Evolutionary conservation across 257 asterid species (phyloP).

Genomic region (Capsicum pubescens): DNA sequence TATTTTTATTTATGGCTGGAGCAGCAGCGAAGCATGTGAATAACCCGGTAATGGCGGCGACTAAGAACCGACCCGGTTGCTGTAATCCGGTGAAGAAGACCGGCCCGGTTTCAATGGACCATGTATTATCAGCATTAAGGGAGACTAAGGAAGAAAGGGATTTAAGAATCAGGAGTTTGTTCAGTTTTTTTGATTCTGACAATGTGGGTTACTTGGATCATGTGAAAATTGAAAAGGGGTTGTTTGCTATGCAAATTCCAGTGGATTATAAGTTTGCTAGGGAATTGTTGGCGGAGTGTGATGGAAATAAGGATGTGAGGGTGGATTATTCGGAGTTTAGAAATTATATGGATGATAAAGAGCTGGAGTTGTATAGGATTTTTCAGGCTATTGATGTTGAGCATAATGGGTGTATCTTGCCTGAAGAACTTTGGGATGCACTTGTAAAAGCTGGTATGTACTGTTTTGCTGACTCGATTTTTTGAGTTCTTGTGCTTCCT

Average conservation of each 20-base stretch:
- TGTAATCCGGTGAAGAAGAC: conserved; percentile 85
- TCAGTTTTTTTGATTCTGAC: conserved; percentile 74
- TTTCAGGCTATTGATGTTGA: conserved; percentile 97
- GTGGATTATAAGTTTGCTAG: conserved; percentile 92
- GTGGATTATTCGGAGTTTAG: conserved; percentile 92
- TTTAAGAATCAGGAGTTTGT: conserved; percentile 68
- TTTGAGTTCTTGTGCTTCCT: no score
- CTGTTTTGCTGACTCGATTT: not conserved
- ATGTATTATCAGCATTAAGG: conserved; percentile 78
- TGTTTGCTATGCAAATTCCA: conserved; percentile 90
- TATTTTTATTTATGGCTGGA: conserved; percentile 46
- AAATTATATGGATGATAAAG: conserved; percentile 98
- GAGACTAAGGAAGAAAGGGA: conserved; percentile 91
- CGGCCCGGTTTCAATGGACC: conserved; percentile 87
- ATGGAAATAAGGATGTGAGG: conserved; percentile 87
- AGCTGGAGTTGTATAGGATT: conserved; percentile 86
- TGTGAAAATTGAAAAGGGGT: conserved; percentile 75
- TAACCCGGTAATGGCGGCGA: conserved; percentile 54
- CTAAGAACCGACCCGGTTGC: conserved; percentile 60
- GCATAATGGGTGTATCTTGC: conserved; percentile 92
- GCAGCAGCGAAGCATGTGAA: conserved; percentile 54
- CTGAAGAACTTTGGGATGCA: conserved; percentile 98
- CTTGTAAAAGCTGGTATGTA: conserved; percentile 75
- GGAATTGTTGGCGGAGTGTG: conserved; percentile 86
- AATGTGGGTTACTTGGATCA: conserved; percentile 80